Percentiles rank a stretch among this genome's conserved stretches.
Evolutionary conservation across 2,329 filamentous ascomycete species (phyloP).

Genomic region (Aspergillus amoenus): DNA sequence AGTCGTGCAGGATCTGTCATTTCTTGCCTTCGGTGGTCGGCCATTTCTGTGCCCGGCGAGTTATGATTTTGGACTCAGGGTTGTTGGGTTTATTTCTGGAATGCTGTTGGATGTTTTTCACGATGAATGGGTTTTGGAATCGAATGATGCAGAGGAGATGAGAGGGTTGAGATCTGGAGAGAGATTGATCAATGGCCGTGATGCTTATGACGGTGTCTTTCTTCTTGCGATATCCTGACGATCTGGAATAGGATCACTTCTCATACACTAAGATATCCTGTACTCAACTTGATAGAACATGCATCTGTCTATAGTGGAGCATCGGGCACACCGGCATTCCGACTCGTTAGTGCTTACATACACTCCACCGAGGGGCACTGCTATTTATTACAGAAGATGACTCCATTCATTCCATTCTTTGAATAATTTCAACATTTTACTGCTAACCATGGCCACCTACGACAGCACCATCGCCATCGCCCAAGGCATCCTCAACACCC

Average conservation of each 20-base stretch:
- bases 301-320: no score
- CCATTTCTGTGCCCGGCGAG: background rate
- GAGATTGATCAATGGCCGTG: background rate
- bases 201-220: background rate
- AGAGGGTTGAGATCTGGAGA: background rate
- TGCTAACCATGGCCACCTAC: constrained; percentile 17
- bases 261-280: no score
- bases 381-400: no score
- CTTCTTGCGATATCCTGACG: no score
- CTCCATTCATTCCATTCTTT: no score
- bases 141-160: background rate
- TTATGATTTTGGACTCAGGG: background rate
- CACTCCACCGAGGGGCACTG: no score
- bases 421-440: no score
- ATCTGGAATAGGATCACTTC: no score
- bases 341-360: no score
- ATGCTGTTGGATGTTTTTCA: background rate
- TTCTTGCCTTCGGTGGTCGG: background rate
- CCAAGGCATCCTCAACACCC: constrained; percentile 23
- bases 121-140: background rate
- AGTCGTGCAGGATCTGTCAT: background rate
- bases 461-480: constrained; percentile 26
- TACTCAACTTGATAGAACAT: no score
- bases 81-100: background rate
- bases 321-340: no score